phyloP scores from a whole-genome alignment of 768 basidiomycete genomes.

The Mrakia gelida region DNA sequence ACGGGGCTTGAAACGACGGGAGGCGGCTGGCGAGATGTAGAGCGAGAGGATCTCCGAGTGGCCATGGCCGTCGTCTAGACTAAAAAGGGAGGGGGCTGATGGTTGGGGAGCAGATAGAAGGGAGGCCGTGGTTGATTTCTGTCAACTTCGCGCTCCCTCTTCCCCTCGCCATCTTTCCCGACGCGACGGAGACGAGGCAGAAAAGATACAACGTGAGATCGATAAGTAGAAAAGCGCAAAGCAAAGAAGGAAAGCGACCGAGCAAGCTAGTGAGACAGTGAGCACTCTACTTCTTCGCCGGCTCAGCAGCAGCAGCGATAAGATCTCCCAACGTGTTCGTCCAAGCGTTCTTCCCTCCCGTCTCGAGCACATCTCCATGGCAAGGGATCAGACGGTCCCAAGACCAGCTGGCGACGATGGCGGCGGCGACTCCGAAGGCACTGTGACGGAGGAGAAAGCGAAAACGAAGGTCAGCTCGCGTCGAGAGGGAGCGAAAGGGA shows the following conservation, averaged over 20 bases:
- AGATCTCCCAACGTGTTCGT: conserved; percentile 22
- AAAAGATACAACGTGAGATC: neutral
- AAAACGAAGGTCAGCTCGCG: neutral
- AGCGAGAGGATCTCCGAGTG: neutral
- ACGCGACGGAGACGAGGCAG: too few species aligned
- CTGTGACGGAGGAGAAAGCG: conserved; percentile 13
- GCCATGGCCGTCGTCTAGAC: too few species aligned
- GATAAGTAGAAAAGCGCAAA: too few species aligned
- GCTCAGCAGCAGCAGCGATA: conserved; percentile 3
- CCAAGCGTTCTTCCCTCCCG: conserved; percentile 55
- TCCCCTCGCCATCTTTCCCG: too few species aligned
- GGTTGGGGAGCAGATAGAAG: neutral
- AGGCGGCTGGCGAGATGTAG: neutral
- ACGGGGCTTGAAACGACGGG: neutral
- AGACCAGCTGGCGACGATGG: conserved; percentile 62
- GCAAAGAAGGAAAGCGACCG: too few species aligned
- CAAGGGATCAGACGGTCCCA: conserved; percentile 57
- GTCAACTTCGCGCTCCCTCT: neutral
- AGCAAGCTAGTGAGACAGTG: neutral
- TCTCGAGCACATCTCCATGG: conserved; percentile 61
- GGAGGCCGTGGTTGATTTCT: neutral
- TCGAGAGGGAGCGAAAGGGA: neutral
- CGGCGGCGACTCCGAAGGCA: conserved; percentile 47
- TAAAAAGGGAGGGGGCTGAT: too few species aligned
- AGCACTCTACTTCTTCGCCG: neutral